Percentiles rank a stretch among this genome's conserved stretches.
phyloP scores from a whole-genome alignment of 2,329 filamentous ascomycete species.

The Fusarium sarcochroum region DNA sequence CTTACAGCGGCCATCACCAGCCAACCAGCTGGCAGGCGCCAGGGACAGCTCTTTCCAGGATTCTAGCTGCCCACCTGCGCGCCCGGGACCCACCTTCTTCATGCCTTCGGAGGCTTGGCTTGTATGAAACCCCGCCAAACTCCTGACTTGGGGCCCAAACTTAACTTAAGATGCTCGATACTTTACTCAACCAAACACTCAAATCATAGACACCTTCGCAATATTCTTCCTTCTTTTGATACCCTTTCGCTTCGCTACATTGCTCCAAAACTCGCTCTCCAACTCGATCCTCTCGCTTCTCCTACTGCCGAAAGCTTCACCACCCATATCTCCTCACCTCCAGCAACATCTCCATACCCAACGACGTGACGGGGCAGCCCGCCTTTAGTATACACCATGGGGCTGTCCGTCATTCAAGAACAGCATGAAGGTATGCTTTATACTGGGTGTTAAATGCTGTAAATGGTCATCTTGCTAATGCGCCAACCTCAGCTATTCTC shows the following conservation, averaged over 20 bases:
- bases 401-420: conserved; percentile 85
- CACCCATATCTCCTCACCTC: conserved; percentile 9
- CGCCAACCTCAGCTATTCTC: conserved; percentile 51
- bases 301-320: conserved; percentile 10
- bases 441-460: neutral
- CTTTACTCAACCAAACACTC: conserved; percentile 4
- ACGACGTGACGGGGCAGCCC: conserved; percentile 47
- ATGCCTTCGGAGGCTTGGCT: conserved; percentile 25
- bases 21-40: conserved; percentile 37
- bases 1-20: conserved; percentile 30
- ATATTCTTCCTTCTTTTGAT: conserved; percentile 37
- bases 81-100: conserved; percentile 29
- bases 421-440: conserved; percentile 70
- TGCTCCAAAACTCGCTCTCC: conserved; percentile 7
- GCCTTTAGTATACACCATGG: conserved; percentile 72
- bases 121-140: conserved; percentile 48
- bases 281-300: conserved; percentile 21
- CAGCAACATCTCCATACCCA: conserved; percentile 27
- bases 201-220: conserved; percentile 18
- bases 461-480: conserved; percentile 35
- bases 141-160: conserved; percentile 43
- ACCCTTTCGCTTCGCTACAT: conserved; percentile 19
- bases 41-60: conserved; percentile 15
- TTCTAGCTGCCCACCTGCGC: neutral
- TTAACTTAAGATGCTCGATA: conserved; percentile 26